Conservation (phyloP, 108 stramenopile genomes). For the Conticribra guillardii region DNA sequence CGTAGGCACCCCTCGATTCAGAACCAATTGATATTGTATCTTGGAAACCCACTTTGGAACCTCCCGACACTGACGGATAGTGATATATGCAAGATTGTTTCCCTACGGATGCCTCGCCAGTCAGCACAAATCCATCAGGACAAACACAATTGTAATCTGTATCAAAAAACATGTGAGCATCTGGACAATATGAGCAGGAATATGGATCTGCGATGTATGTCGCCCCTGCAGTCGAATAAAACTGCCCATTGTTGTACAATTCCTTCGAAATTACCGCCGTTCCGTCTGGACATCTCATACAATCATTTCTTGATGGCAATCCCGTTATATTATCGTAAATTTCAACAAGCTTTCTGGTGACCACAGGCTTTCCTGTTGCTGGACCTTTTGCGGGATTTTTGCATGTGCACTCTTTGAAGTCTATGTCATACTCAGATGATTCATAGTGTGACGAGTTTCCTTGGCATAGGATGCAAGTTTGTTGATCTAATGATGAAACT, state of each 20-base stretch:
- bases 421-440: slow-evolving; percentile 12
- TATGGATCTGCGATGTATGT: slow-evolving; percentile 37
- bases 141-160: slow-evolving; percentile 53
- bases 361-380: slow-evolving; percentile 14
- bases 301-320: slow-evolving; percentile 31
- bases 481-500: slow-evolving; percentile 24
- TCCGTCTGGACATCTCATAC: slow-evolving; percentile 39
- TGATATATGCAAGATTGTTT: slow-evolving; percentile 45
- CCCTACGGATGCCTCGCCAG: slow-evolving; percentile 55
- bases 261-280: slow-evolving; percentile 31
- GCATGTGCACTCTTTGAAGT: slow-evolving; percentile 28
- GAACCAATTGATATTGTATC: slow-evolving; percentile 7
- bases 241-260: slow-evolving; percentile 28
- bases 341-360: slow-evolving; percentile 32
- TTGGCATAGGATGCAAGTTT: slow-evolving; percentile 25
- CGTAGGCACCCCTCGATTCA: slow-evolving; percentile 1
- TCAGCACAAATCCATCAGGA: slow-evolving; percentile 45
- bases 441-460: not conserved
- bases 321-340: slow-evolving; percentile 30
- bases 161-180: slow-evolving; percentile 64
- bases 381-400: slow-evolving; percentile 36
- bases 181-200: slow-evolving; percentile 63
- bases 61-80: slow-evolving; percentile 19
- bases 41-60: slow-evolving; percentile 34
- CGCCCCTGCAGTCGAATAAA: slow-evolving; percentile 40